Evolutionary conservation across 2,329 filamentous ascomycete species (phyloP).

Genomic region (Dactylellina drechsleri): DNA sequence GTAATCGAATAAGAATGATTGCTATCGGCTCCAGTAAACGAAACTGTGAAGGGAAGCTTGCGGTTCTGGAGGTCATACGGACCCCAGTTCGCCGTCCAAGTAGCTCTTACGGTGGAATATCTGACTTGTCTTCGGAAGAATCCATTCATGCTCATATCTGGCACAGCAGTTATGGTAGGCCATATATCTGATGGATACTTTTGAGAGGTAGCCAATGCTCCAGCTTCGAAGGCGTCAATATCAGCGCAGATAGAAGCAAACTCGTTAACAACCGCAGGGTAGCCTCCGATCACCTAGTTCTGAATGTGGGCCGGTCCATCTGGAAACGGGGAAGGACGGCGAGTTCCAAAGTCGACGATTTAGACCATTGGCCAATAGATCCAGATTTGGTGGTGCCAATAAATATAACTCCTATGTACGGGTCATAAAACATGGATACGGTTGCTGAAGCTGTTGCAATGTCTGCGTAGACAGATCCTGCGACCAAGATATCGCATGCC

Average conservation of each 20-base stretch:
- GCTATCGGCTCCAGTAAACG: constrained; percentile 13
- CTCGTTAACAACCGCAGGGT: constrained; percentile 2
- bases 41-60: constrained; percentile 18
- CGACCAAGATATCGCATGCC: constrained; percentile 7
- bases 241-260: background rate
- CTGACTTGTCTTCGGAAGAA: background rate
- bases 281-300: constrained; percentile 6
- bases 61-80: constrained; percentile 7
- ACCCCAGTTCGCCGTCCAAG: constrained; percentile 27
- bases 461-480: constrained; percentile 7
- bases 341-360: background rate
- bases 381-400: constrained; percentile 8
- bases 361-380: constrained; percentile 29
- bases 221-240: background rate
- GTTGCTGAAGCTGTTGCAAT: background rate
- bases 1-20: constrained; percentile 3
- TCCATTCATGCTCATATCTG: constrained; percentile 8
- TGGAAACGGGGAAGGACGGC: constrained; percentile 26
- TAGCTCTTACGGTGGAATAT: constrained; percentile 11
- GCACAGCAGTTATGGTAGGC: background rate
- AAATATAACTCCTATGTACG: background rate
- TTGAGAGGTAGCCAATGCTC: background rate
- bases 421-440: constrained; percentile 17
- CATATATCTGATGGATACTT: background rate
- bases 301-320: background rate